A percentile compares a stretch with the other conserved stretches of the same genome.
Conservation (phyloP, 352 stramenopile genomes). For the Phytophthora citrophthora region DNA sequence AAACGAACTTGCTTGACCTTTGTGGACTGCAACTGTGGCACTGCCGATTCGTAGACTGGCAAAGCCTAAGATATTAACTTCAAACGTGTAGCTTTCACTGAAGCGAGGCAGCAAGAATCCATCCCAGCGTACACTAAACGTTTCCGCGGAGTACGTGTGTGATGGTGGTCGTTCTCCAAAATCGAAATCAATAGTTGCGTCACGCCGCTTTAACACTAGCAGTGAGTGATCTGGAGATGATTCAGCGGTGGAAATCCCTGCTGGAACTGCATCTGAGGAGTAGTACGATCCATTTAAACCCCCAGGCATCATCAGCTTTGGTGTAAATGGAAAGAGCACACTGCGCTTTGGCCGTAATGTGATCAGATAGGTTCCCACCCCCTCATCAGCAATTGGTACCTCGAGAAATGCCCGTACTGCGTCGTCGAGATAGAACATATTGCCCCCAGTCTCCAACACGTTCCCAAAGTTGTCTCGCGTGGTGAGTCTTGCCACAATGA, state of each 20-base stretch:
- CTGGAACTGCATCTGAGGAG: constrained; percentile 30
- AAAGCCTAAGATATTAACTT: constrained; percentile 41
- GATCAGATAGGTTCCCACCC: constrained; percentile 52
- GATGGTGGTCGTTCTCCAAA: constrained; percentile 46
- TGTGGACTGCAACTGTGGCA: constrained; percentile 10
- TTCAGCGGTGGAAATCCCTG: constrained; percentile 20
- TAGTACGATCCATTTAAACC: constrained; percentile 70
- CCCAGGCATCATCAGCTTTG: constrained; percentile 53
- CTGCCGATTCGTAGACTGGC: constrained; percentile 38
- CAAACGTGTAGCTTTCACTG: constrained; percentile 68
- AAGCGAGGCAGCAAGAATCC: constrained; percentile 57
- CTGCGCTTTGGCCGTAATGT: constrained; percentile 29
- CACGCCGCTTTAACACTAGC: constrained; percentile 31
- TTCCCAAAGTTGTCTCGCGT: constrained; percentile 58
- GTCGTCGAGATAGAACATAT: constrained; percentile 49
- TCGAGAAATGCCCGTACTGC: constrained; percentile 29
- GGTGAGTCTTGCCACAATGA: constrained; percentile 48
- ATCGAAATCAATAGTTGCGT: constrained; percentile 54
- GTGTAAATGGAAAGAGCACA: constrained; percentile 44
- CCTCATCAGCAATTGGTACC: constrained; percentile 34
- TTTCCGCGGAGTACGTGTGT: constrained; percentile 42
- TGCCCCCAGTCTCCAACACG: constrained; percentile 55
- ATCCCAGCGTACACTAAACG: constrained; percentile 67
- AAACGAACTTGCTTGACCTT: constrained; percentile 6
- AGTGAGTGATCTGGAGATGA: constrained; percentile 26